Percentiles rank a stretch among this genome's conserved stretches.
Evolutionary conservation across 148 eudicot genomes (phyloP).

Genomic region (Cornus suecica): DNA sequence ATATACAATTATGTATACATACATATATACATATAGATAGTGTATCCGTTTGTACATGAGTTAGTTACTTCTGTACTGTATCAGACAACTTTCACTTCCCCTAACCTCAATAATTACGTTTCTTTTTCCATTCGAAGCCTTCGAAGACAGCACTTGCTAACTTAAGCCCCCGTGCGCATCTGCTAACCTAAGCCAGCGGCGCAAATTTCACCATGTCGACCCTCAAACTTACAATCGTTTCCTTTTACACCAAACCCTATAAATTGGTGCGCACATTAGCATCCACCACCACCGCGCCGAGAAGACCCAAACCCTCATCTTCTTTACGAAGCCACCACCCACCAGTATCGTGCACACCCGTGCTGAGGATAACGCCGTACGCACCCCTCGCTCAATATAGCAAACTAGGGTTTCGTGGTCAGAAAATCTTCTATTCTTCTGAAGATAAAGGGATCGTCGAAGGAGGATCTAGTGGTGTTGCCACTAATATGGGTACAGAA

Average conservation of each 20-base stretch:
- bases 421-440: conserved; percentile 3
- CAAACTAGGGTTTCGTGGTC: conserved; percentile 28
- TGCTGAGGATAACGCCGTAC: conserved; percentile 16
- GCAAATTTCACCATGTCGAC: not conserved
- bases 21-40: too few relatives aligned
- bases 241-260: not conserved
- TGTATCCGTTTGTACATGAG: too few relatives aligned
- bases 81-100: not conserved
- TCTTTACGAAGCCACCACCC: not conserved
- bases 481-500: conserved; percentile 13
- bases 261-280: not conserved
- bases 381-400: conserved; percentile 7
- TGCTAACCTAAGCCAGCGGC: not conserved
- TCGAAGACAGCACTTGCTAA: not conserved
- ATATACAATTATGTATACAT: too few relatives aligned
- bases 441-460: conserved; percentile 7
- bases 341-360: not conserved
- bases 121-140: not conserved
- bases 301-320: not conserved
- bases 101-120: not conserved
- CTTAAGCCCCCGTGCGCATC: not conserved
- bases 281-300: not conserved
- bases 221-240: not conserved
- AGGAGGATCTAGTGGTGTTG: not conserved
- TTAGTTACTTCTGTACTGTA: not conserved